Base-by-base conservation (phyloP, 2,329 filamentous ascomycete genomes). In the Talaromyces verruculosus region DNA sequence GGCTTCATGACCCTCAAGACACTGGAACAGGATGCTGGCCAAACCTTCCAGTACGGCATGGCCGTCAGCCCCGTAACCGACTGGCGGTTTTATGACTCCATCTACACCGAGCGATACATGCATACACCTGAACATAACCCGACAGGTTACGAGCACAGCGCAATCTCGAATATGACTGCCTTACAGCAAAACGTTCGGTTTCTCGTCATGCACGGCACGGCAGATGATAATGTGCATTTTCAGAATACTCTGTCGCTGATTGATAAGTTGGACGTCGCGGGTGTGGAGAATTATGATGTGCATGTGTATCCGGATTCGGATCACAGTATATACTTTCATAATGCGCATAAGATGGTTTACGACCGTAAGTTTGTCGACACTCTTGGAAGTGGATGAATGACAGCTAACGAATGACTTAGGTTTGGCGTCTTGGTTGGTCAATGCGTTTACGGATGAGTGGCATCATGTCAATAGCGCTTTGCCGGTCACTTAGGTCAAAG, bases 21-120 rank as follows among this genome's bases (percentile, higher is more conserved):
- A 0, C 88, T 99, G 13, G 95, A 99, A 82, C 86, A 88, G 68
- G 95, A 99, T 75, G 94, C 88, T 8, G 95, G 96, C 5, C 77
- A 87, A 74, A 98, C 93, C 0, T 99, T 97, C 82, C 89, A 89
- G 69, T 99, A 99, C 77, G 96, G 95, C 71, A 97, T 99, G 91
- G 93, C 96, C 6, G 96, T 99, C 61, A 95, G 95, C 1, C 95
- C 95, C 19, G 95, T 99, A n/a, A 98, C 94, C 0, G 93, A 99
- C 78, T 99, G 95, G 95, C 53, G 63, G 2, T 68, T 62, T 22
- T 66, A 68, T 17, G 76, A 78, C 47, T 77, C 75, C 6, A 73
- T 79, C 47, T 78, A 78, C 65, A 77, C 74, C 5, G 77, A 79
- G 64, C 88, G 95, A 41, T 99, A 98, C 80, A 99, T 99, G 96